Percentiles rank a stretch among this genome's conserved stretches.
Conservation (phyloP, 2,329 filamentous ascomycete genomes). For the Hymenoscyphus salicellus region DNA sequence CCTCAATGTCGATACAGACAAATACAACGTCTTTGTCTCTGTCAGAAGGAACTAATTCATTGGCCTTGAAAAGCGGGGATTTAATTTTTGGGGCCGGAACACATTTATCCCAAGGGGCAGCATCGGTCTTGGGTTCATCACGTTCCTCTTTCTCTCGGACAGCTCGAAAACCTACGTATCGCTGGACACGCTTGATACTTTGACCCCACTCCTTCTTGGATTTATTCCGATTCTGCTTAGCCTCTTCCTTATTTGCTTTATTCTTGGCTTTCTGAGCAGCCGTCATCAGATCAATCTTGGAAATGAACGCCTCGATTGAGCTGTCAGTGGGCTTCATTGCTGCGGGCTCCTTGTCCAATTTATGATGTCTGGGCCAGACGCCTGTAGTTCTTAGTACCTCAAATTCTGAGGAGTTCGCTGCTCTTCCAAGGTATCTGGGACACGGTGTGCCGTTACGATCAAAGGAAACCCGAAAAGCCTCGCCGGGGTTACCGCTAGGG, state of each 20-base stretch:
- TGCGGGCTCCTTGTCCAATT: conserved; percentile 29
- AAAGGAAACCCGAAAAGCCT: conserved; percentile 62
- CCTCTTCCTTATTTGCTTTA: conserved; percentile 46
- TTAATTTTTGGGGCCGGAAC: conserved; percentile 30
- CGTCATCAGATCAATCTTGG: conserved; percentile 52
- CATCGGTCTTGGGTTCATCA: conserved; percentile 24
- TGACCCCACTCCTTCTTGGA: conserved; percentile 52
- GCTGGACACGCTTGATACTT: conserved; percentile 62
- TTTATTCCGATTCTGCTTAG: conserved; percentile 45
- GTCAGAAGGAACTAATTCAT: conserved; percentile 43
- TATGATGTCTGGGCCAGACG: conserved; percentile 35
- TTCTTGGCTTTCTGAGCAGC: conserved; percentile 48
- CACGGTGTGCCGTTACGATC: conserved; percentile 55
- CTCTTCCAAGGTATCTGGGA: conserved; percentile 66
- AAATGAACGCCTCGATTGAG: conserved; percentile 48
- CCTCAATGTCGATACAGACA: conserved; percentile 78
- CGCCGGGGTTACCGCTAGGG: conserved; percentile 44
- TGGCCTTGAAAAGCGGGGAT: conserved; percentile 43
- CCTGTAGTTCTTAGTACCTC: conserved; percentile 24
- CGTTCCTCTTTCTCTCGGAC: not conserved
- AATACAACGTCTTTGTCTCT: conserved; percentile 63
- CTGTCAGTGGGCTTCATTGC: conserved; percentile 36
- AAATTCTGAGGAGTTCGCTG: conserved; percentile 41
- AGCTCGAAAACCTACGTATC: conserved; percentile 67
- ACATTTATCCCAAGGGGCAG: conserved; percentile 27